phyloP scores from a whole-genome alignment of 2,329 filamentous ascomycete species.

The Metarhizium guizhouense region DNA sequence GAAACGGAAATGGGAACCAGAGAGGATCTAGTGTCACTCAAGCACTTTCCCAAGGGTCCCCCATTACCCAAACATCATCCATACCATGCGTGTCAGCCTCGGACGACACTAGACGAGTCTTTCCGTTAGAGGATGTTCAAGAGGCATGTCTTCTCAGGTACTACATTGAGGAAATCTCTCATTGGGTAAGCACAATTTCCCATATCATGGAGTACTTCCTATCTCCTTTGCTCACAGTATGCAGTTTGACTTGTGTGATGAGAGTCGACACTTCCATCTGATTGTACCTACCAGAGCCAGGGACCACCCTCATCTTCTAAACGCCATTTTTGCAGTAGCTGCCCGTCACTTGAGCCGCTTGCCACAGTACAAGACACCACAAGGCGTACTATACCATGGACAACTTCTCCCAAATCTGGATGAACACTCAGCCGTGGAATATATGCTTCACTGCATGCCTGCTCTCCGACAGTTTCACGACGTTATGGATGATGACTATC shows the following conservation, averaged over 20 bases:
- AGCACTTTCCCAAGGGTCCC: not conserved
- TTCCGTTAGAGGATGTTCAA: slow-evolving; percentile 24
- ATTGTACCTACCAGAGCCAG: slow-evolving; percentile 26
- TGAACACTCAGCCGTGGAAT: slow-evolving; percentile 29
- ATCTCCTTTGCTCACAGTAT: slow-evolving; percentile 6
- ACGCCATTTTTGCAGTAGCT: slow-evolving; percentile 31
- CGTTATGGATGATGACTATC: slow-evolving; percentile 27
- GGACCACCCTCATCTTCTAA: slow-evolving; percentile 27
- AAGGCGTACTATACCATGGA: slow-evolving; percentile 27
- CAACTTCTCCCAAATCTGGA: slow-evolving; percentile 26
- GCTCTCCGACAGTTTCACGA: slow-evolving; percentile 28
- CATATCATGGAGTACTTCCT: not conserved
- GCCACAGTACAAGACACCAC: slow-evolving; percentile 26
- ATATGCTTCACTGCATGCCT: slow-evolving; percentile 30
- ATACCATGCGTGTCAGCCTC: not conserved
- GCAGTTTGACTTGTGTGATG: slow-evolving; percentile 32
- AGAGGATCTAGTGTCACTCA: not conserved
- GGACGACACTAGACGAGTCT: slow-evolving; percentile 9
- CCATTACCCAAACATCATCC: not conserved
- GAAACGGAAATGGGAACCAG: not conserved
- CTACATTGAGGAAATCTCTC: slow-evolving; percentile 30
- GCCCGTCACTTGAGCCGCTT: slow-evolving; percentile 29
- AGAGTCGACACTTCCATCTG: slow-evolving; percentile 29
- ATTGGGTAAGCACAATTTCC: slow-evolving; percentile 21
- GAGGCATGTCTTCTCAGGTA: slow-evolving; percentile 30